A percentile compares a stretch with the other conserved stretches of the same genome.
Conservation (phyloP, 768 basidiomycete species). For the Exidia glandulosa region DNA sequence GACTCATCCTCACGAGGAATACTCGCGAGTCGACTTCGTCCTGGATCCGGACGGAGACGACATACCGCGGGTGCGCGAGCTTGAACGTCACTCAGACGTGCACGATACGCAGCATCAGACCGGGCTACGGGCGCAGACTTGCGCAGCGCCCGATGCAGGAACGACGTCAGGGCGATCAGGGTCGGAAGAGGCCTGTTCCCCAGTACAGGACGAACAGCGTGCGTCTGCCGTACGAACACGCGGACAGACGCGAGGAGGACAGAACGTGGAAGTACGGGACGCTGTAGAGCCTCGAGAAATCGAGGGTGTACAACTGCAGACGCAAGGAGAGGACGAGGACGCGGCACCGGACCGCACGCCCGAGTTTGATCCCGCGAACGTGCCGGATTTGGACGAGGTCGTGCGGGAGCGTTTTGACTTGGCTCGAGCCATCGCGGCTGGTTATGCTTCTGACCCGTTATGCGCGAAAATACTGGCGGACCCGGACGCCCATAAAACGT, state of each 20-base stretch:
- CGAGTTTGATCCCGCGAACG: neutral
- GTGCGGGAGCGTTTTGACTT: neutral
- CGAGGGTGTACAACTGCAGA: neutral
- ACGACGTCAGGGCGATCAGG: too few species aligned
- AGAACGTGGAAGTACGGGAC: too few species aligned
- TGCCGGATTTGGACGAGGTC: neutral
- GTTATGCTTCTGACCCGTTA: neutral
- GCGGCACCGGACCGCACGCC: neutral
- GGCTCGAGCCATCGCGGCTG: neutral
- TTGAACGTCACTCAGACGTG: neutral
- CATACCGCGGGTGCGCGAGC: neutral
- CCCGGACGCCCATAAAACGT: neutral
- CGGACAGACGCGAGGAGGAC: too few species aligned
- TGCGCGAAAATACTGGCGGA: neutral
- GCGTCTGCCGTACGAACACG: neutral
- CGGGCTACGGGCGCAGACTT: too few species aligned
- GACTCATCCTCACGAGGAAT: neutral
- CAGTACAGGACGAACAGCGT: too few species aligned
- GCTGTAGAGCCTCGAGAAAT: neutral
- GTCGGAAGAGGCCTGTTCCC: too few species aligned
- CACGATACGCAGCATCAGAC: too few species aligned
- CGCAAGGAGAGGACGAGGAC: neutral
- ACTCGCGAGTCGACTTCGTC: neutral
- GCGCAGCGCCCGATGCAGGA: too few species aligned
- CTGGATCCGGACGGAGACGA: conserved; percentile 8